Evolutionary conservation across 805 yeast species (phyloP).

Genomic region (Schwanniomyces yamadae): DNA sequence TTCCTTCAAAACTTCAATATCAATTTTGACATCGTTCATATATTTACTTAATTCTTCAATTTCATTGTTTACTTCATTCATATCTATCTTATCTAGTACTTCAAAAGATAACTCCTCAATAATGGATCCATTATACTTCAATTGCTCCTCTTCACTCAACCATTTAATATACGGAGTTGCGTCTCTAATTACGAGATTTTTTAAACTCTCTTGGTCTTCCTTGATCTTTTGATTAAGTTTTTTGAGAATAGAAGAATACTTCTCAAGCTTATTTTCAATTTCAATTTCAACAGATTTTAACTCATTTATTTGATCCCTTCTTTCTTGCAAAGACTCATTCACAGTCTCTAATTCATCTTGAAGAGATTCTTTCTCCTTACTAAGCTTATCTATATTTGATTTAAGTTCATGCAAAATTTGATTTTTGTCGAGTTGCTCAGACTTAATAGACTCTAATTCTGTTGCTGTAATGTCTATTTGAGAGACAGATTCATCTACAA

Average conservation of each 20-base stretch:
- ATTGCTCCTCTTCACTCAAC: conserved; percentile 42
- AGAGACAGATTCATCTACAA: conserved; percentile 42
- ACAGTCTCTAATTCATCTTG: conserved; percentile 38
- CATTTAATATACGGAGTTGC: conserved; percentile 49
- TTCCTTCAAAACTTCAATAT: conserved; percentile 73
- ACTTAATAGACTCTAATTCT: conserved; percentile 22
- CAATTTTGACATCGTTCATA: conserved; percentile 58
- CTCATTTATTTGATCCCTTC: conserved; percentile 49
- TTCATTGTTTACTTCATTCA: conserved; percentile 48
- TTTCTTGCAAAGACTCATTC: conserved; percentile 29
- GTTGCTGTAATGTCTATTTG: conserved; percentile 40
- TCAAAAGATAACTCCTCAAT: conserved; percentile 49
- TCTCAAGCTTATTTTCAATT: conserved; percentile 61
- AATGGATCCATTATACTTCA: conserved; percentile 31
- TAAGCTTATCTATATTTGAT: conserved; percentile 28
- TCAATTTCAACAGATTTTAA: conserved; percentile 68
- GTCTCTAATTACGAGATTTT: conserved; percentile 52
- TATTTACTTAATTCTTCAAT: conserved; percentile 55
- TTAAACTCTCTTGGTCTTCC: conserved; percentile 40
- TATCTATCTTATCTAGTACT: conserved; percentile 49
- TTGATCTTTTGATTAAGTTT: conserved; percentile 40
- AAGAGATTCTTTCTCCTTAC: conserved; percentile 37
- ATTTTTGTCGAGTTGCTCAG: conserved; percentile 19
- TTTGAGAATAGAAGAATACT: conserved; percentile 40
- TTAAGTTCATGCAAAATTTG: conserved; percentile 35